Base-by-base conservation (phyloP, 1,284 basidiomycete species). In the Cryptococcus deneoformans region DNA sequence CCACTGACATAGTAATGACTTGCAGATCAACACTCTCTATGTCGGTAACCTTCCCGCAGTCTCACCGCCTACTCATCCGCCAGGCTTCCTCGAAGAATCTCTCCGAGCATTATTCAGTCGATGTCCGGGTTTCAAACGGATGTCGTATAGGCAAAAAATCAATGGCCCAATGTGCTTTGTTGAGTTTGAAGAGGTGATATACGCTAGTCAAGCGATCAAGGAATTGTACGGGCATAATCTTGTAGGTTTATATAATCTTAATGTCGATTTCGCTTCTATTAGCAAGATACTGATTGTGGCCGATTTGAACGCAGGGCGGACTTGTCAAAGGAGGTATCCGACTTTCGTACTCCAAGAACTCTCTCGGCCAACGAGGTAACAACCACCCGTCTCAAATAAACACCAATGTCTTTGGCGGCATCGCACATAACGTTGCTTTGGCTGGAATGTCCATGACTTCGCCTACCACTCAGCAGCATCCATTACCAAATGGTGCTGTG, bases 161-260 rank as follows among this genome's bases (percentile, higher is more conserved):
- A 94, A 93, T 66, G 92, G 93, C 1, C 92, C 93, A 4, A 96
- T 96, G 94, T 97, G 93, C 77, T 96, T 97, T 75, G 90, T 93
- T 50, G 91, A 93, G 87, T 98, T 97, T 67, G 91, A 95, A 62
- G 92, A 93, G 72, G 92, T 97, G 24, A 78, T 82, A 9, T 86
- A 82, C 68, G 95, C 94, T 2, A 86, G 90, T 4, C 86, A 85
- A 73, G 90, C 93, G 12, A 82, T 98, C 73, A 85, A 87, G 60
- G 89, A 94, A 50, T 82, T 97, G 57, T 93, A 95, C 62, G 95
- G 94, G n/a, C 84, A 94, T 72, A 91, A 86, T 9, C 82, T 99
- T 42, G 72, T 73, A 54, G 63, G 72, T 66, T n/a, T 6, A 9
- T 2, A 9, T 24, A 11, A 44, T 44, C 14, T 46, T 11, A 38